phyloP scores from a whole-genome alignment of 2,329 filamentous ascomycete genomes.

The Pseudogymnoascus pannorum region DNA sequence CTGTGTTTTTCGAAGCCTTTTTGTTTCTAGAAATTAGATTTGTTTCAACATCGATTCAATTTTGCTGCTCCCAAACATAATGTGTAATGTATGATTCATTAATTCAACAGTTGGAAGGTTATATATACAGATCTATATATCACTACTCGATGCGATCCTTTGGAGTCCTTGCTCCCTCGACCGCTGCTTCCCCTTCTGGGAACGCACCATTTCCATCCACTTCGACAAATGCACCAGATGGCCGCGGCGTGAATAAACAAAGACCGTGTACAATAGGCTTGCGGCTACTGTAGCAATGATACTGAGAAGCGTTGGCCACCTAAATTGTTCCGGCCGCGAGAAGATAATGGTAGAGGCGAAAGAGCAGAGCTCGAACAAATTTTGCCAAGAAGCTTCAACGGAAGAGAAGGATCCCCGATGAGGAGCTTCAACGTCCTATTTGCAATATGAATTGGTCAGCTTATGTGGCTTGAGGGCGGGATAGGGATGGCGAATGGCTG shows the following conservation, averaged over 20 bases:
- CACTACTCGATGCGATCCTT: not conserved
- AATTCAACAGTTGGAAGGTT: not conserved
- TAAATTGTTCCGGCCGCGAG: conserved; percentile 55
- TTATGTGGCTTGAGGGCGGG: conserved; percentile 30
- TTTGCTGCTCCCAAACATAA: not conserved
- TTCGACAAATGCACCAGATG: conserved; percentile 47
- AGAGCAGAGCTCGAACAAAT: conserved; percentile 60
- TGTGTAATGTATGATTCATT: not conserved
- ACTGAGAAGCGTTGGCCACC: conserved; percentile 54
- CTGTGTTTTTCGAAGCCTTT: not conserved
- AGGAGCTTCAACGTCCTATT: conserved; percentile 39
- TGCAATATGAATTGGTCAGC: not conserved
- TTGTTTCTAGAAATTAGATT: not conserved
- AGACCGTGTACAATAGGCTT: conserved; percentile 45
- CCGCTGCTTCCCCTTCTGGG: not conserved
- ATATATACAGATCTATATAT: not conserved
- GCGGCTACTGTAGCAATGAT: conserved; percentile 43
- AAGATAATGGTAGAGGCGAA: conserved; percentile 61
- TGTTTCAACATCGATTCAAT: not conserved
- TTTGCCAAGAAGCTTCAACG: conserved; percentile 61
- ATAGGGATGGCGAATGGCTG: conserved; percentile 15
- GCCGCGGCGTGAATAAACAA: conserved; percentile 40
- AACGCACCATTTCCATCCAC: conserved; percentile 15
- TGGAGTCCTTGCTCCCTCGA: not conserved
- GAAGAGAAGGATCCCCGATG: conserved; percentile 62